A percentile compares a stretch with the other conserved stretches of the same genome.
Evolutionary conservation across 1,284 basidiomycete genomes (phyloP).

Genomic region (Bothia castanella): DNA sequence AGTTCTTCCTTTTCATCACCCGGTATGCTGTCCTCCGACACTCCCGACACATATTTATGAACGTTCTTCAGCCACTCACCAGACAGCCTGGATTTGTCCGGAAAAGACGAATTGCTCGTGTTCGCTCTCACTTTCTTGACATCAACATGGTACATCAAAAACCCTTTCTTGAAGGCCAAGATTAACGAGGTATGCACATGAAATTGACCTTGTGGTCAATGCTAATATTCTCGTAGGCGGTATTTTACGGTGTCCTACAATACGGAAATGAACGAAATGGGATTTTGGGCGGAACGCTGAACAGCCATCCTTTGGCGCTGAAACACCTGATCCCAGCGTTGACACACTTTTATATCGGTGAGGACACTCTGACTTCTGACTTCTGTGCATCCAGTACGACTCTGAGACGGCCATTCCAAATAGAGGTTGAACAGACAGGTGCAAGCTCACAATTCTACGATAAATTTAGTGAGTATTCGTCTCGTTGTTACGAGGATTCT

Average conservation of each 20-base stretch:
- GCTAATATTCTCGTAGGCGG: constrained; percentile 50
- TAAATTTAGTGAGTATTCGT: constrained; percentile 77
- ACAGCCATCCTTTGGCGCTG: constrained; percentile 81
- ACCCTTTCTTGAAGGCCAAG: constrained; percentile 98
- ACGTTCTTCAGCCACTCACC: constrained; percentile 58
- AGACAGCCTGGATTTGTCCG: constrained; percentile 75
- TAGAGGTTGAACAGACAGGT: constrained; percentile 96
- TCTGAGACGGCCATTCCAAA: constrained; percentile 2
- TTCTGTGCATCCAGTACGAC: neutral
- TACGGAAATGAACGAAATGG: constrained; percentile 76
- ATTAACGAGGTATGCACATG: constrained; percentile 74
- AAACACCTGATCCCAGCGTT: constrained; percentile 88
- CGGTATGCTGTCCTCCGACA: constrained; percentile 47
- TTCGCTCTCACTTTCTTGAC: constrained; percentile 92
- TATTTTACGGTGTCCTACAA: constrained; percentile 80
- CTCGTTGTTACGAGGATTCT: constrained; percentile 6
- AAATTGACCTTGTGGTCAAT: neutral
- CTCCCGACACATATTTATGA: constrained; percentile 10
- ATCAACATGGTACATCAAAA: constrained; percentile 97
- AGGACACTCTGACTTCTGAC: neutral
- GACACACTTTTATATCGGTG: constrained; percentile 94
- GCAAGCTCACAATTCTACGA: constrained; percentile 98
- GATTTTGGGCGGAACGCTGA: constrained; percentile 78
- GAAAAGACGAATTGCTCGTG: constrained; percentile 84
- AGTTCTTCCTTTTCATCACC: constrained; percentile 82